Evolutionary conservation across 1,284 basidiomycete genomes (phyloP).

Genomic region (Tilletia indica): DNA sequence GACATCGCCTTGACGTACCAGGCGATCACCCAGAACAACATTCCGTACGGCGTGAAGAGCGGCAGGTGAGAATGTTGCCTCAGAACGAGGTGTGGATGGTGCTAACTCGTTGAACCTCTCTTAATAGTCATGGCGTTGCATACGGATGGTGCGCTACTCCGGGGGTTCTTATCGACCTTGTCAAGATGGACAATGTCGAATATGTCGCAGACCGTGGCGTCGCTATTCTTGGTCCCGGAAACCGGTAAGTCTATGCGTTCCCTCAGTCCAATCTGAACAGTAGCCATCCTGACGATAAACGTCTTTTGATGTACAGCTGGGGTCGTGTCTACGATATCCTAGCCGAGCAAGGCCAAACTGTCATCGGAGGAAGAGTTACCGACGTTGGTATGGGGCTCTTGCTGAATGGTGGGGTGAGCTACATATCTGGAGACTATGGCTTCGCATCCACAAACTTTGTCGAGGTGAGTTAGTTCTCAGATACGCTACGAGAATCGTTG

Average conservation of each 20-base stretch:
- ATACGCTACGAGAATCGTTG: not conserved
- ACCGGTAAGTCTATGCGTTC: not conserved
- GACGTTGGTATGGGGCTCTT: not conserved
- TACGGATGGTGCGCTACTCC: not conserved
- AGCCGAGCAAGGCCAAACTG: not conserved
- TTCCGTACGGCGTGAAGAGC: not conserved
- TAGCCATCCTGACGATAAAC: not conserved
- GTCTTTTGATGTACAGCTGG: not conserved
- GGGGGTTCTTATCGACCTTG: conserved; percentile 14
- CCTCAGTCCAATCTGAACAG: not conserved
- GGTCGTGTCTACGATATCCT: not conserved
- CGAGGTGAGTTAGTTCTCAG: not conserved
- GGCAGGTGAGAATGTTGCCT: conserved; percentile 1
- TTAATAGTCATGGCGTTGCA: not conserved
- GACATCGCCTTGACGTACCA: not conserved
- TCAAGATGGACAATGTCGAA: not conserved
- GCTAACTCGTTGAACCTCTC: too few species aligned
- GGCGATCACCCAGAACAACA: not conserved
- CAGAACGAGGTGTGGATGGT: not conserved
- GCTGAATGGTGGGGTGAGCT: not conserved
- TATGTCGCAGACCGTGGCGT: not conserved
- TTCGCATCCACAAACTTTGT: conserved; percentile 14
- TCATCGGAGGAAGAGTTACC: not conserved
- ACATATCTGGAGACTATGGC: conserved; percentile 16
- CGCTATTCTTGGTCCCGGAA: not conserved